Conservation (phyloP, 169 alveolate genomes). For the Perkinsus olseni region DNA sequence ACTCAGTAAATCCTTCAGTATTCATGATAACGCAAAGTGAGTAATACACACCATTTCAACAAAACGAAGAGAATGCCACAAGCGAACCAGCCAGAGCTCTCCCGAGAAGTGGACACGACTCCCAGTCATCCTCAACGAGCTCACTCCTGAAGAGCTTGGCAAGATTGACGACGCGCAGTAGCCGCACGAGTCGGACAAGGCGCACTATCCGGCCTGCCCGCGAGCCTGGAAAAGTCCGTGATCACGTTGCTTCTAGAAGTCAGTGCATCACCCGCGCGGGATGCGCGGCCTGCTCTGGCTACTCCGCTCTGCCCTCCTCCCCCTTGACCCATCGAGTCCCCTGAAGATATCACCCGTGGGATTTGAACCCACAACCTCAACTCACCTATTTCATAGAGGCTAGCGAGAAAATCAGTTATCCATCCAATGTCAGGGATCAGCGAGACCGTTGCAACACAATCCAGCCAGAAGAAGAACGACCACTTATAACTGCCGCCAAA, state of each 20-base stretch:
- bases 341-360: neutral
- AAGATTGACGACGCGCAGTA: conserved; percentile 46
- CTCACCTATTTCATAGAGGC: neutral
- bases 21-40: too few species aligned
- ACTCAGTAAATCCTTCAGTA: neutral
- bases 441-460: conserved; percentile 59
- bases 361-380: neutral
- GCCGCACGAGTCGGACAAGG: conserved; percentile 51
- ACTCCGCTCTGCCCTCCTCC: conserved; percentile 6
- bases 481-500: conserved; percentile 9
- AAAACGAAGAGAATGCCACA: too few species aligned
- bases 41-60: too few species aligned
- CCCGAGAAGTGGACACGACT: too few species aligned
- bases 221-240: neutral
- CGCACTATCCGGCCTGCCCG: conserved; percentile 30
- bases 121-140: neutral
- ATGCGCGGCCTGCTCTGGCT: conserved; percentile 43
- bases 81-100: too few species aligned
- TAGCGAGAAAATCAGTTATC: conserved; percentile 31
- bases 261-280: conserved; percentile 38
- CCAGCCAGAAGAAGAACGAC: conserved; percentile 71
- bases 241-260: neutral
- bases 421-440: conserved; percentile 56
- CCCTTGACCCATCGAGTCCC: neutral
- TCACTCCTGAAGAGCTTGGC: neutral